Evolutionary conservation across 495 filamentous ascomycete genomes (phyloP).

Genomic region (Penicillium flavigenum): DNA sequence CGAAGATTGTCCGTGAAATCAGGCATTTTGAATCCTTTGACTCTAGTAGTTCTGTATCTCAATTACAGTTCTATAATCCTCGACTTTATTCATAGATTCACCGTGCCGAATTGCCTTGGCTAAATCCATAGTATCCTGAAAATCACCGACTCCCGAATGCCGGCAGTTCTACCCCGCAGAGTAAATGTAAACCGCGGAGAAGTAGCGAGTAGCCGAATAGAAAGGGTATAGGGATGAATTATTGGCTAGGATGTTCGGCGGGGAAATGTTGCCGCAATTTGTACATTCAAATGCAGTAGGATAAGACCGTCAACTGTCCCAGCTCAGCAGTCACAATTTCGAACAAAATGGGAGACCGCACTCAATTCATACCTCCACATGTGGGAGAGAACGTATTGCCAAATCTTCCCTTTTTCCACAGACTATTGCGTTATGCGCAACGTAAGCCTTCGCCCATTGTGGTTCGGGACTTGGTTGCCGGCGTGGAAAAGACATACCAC

Average conservation of each 20-base stretch:
- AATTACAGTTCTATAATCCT: background rate
- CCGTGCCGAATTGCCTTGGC: constrained; percentile 2
- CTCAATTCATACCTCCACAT: constrained; percentile 29
- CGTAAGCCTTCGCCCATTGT: constrained; percentile 22
- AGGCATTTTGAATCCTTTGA: constrained; percentile 29
- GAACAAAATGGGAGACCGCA: constrained; percentile 24
- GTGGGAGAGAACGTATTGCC: constrained; percentile 24
- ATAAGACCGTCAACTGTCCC: background rate
- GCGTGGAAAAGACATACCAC: constrained; percentile 31
- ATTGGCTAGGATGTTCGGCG: constrained; percentile 13
- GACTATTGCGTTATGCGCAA: constrained; percentile 30
- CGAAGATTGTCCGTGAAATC: constrained; percentile 50
- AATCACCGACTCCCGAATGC: constrained; percentile 31
- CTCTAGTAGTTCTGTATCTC: background rate
- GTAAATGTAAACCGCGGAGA: constrained; percentile 19
- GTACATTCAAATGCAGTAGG: background rate
- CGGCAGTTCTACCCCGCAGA: constrained; percentile 18
- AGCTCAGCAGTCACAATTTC: background rate
- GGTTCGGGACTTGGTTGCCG: constrained; percentile 30
- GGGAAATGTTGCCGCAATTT: background rate
- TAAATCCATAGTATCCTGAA: background rate
- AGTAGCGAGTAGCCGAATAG: constrained; percentile 29
- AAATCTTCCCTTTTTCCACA: constrained; percentile 31
- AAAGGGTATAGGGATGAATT: constrained; percentile 6
- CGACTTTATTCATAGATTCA: background rate